Evolutionary conservation across 495 filamentous ascomycete species (phyloP).

Genomic region (Penicillium paradoxum): DNA sequence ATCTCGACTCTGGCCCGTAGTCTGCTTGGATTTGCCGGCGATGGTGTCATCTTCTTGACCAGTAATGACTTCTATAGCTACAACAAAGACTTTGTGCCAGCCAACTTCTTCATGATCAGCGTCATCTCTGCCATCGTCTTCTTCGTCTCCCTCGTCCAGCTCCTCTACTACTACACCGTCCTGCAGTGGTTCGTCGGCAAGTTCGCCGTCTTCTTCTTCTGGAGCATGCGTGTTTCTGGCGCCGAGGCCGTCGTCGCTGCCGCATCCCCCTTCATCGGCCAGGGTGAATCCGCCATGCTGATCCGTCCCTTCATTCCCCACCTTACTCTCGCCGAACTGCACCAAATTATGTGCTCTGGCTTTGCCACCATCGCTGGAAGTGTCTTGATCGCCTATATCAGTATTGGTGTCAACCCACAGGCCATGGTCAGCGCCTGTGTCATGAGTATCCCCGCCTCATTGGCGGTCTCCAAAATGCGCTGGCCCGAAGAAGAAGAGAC

Average conservation of each 20-base stretch:
- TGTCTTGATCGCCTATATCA: slow-evolving; percentile 76
- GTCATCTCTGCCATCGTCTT: slow-evolving; percentile 86
- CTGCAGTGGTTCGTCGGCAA: slow-evolving; percentile 86
- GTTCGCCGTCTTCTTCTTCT: slow-evolving; percentile 87
- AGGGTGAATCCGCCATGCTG: slow-evolving; percentile 89
- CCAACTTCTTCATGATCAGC: slow-evolving; percentile 61
- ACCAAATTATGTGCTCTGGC: slow-evolving; percentile 85
- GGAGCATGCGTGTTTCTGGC: slow-evolving; percentile 82
- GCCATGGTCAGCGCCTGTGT: slow-evolving; percentile 84
- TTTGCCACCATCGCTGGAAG: slow-evolving; percentile 64
- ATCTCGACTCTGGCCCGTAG: slow-evolving; percentile 63
- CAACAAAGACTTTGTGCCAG: slow-evolving; percentile 18
- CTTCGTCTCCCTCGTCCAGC: slow-evolving; percentile 82
- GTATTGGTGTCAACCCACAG: slow-evolving; percentile 73
- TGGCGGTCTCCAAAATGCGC: slow-evolving; percentile 81
- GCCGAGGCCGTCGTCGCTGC: slow-evolving; percentile 88
- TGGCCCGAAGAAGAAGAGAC: slow-evolving; percentile 85
- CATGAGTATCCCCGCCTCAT: slow-evolving; percentile 86
- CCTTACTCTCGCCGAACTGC: slow-evolving; percentile 77
- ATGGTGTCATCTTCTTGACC: slow-evolving; percentile 71
- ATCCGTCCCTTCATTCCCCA: slow-evolving; percentile 81
- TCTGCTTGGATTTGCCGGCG: slow-evolving; percentile 63
- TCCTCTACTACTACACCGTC: slow-evolving; percentile 70
- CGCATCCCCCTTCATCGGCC: slow-evolving; percentile 91
- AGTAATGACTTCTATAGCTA: slow-evolving; percentile 28